Evolutionary conservation across 73 alveolate species (phyloP), one percentile per base, ranked within the genome.

Genomic region (Effrenium voratum): DNA sequence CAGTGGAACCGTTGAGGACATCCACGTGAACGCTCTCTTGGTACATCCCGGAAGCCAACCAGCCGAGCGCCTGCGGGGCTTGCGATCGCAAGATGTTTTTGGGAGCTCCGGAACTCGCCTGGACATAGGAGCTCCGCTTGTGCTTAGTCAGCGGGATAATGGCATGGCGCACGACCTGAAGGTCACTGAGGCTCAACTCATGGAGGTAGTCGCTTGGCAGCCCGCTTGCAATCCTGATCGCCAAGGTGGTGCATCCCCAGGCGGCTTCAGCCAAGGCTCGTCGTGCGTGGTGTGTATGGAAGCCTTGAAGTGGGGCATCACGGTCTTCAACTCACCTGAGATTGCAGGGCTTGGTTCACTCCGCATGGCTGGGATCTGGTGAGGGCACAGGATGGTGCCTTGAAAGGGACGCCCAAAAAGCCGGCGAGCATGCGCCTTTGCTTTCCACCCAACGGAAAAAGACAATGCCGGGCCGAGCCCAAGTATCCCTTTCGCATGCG

Each of bases 121-220:
- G 95, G n/a, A 87, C 95, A 44, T 87, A 87, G 50, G 95, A 87
- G 68, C 85, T 87, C 70, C 68, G 40, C 52, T 66, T 59, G 72
- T 63, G 70, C 66, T 87, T 87, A 40, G 95, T 87, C 95, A 87
- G 8, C 40, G 95, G 95, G 13, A 87, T 87, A 68, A 87, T 87
- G 85, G 95, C 95, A 46, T 87, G 95, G 40, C 95, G 95, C 22
- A 87, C 95, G n/a, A 87, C 95, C 95, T 87, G 57, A 77, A 38
- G 36, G 15, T 0, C 30, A 34, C 3, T 32, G 32, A 77, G 22
- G n/a, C n/a, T 30, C 40, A 2, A 30, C 5, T 36, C 43, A 12
- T 30, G 1, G 2, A 19, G 19, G 10, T 10, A 13, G 36, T 6
- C 83, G 5, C 47, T 8, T 66, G 79, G 41, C 77, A 63, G 43